Evolutionary conservation across 306 rosid species (phyloP).

Genomic region (Herpetospermum pedunculosum): DNA sequence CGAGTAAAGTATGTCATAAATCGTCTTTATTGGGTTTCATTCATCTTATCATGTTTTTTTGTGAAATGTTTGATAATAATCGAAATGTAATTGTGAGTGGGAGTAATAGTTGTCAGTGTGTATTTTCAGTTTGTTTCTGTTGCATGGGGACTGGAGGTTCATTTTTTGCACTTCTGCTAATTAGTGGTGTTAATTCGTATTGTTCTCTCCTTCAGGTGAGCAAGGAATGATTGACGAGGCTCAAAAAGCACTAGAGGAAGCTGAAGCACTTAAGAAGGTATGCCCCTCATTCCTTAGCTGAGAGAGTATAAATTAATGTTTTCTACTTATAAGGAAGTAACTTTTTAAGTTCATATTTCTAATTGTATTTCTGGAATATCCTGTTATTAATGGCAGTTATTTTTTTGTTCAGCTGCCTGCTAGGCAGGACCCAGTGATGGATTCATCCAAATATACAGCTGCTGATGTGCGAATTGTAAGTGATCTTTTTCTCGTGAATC

Average conservation of each 20-base stretch:
- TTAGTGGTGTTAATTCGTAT: not conserved
- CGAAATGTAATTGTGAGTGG: not conserved
- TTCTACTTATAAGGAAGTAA: not conserved
- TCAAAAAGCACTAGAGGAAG: constrained; percentile 97
- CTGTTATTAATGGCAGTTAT: not conserved
- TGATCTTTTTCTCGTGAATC: constrained; percentile 10
- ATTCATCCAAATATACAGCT: constrained; percentile 85
- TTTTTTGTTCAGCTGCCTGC: constrained; percentile 53
- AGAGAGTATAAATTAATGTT: not conserved
- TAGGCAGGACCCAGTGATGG: constrained; percentile 78
- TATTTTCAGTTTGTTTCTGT: not conserved
- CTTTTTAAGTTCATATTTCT: not conserved
- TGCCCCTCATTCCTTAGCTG: constrained; percentile 5
- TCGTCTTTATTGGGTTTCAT: not conserved
- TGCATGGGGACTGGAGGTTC: not conserved
- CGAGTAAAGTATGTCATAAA: not conserved
- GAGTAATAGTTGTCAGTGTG: not conserved
- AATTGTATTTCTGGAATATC: not conserved
- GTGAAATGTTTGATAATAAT: not conserved
- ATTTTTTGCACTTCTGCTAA: not conserved
- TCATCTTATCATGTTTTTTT: not conserved
- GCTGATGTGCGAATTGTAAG: constrained; percentile 98
- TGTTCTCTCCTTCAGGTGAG: constrained; percentile 53
- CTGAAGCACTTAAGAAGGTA: constrained; percentile 97
- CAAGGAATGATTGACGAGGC: constrained; percentile 99